phyloP scores from a whole-genome alignment of 306 rosid genomes.

The Lagenaria siceraria region DNA sequence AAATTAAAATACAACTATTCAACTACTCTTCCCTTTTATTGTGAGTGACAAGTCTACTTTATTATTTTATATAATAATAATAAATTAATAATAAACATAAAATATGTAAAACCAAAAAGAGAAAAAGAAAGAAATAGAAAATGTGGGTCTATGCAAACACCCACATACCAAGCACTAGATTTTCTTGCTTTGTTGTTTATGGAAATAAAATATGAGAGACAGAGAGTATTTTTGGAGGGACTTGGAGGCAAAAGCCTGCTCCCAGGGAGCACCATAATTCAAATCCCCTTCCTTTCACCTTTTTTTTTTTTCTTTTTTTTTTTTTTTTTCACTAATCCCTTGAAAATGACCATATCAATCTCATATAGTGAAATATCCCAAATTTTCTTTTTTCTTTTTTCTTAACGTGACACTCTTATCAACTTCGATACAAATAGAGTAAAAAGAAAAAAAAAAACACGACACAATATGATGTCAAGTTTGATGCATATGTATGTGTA shows the following conservation, averaged over 20 bases:
- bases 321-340: not conserved
- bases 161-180: conserved; percentile 3
- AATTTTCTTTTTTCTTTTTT: not conserved
- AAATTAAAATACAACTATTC: not conserved
- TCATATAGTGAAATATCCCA: not conserved
- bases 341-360: not conserved
- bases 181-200: conserved; percentile 1
- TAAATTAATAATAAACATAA: not conserved
- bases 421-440: not conserved
- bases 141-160: not conserved
- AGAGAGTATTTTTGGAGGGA: conserved; percentile 2
- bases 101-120: not conserved
- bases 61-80: too few relatives aligned
- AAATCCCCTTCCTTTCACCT: not conserved
- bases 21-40: not conserved
- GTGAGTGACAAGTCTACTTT: not conserved
- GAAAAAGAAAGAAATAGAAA: not conserved
- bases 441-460: too few relatives aligned
- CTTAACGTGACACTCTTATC: not conserved
- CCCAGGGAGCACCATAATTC: not conserved
- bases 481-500: not conserved
- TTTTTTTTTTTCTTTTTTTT: not conserved
- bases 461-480: not conserved
- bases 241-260: not conserved
- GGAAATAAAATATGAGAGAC: not conserved